Percentiles rank a stretch among this genome's conserved stretches.
Conservation (phyloP, 192 early-diverging fungal genomes). For the Coemansia asiatica region DNA sequence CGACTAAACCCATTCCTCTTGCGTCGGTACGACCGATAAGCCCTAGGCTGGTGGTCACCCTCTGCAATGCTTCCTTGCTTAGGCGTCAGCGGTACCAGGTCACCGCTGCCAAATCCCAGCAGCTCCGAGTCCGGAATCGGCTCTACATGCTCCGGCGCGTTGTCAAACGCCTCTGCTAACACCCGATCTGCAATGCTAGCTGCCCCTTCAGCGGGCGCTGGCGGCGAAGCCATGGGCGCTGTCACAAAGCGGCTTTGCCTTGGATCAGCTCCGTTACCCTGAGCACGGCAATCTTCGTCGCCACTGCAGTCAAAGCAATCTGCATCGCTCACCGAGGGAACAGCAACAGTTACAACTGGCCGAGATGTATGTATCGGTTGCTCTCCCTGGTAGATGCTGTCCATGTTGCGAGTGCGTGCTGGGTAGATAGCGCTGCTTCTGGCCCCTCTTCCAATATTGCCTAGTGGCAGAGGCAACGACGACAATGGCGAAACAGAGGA, state of each 20-base stretch:
- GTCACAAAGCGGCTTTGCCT: conserved; percentile 6
- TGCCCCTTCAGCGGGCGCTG: conserved; percentile 6
- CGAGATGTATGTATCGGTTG: not conserved
- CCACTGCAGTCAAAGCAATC: not conserved
- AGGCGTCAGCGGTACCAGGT: conserved; percentile 44
- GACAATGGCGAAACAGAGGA: not conserved
- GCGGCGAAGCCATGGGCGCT: conserved; percentile 21
- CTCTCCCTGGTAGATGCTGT: not conserved
- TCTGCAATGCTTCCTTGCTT: not conserved
- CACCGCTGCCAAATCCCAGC: conserved; percentile 27
- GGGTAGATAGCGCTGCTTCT: not conserved
- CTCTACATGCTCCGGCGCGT: not conserved
- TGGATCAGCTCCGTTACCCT: not conserved
- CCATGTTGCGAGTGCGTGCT: conserved; percentile 10
- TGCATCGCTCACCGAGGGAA: not conserved
- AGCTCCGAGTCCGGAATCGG: conserved; percentile 17
- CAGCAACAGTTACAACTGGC: conserved; percentile 1
- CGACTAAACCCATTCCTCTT: conserved; percentile 4
- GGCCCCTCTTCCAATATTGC: not conserved
- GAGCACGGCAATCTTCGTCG: no score
- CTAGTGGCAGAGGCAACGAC: not conserved
- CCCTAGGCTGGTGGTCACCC: not conserved
- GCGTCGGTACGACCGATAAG: conserved; percentile 18
- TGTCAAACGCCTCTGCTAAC: conserved; percentile 7
- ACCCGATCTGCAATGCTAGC: conserved; percentile 18